phyloP scores from a whole-genome alignment of 2,329 filamentous ascomycete genomes.

The Knufia petricola region DNA sequence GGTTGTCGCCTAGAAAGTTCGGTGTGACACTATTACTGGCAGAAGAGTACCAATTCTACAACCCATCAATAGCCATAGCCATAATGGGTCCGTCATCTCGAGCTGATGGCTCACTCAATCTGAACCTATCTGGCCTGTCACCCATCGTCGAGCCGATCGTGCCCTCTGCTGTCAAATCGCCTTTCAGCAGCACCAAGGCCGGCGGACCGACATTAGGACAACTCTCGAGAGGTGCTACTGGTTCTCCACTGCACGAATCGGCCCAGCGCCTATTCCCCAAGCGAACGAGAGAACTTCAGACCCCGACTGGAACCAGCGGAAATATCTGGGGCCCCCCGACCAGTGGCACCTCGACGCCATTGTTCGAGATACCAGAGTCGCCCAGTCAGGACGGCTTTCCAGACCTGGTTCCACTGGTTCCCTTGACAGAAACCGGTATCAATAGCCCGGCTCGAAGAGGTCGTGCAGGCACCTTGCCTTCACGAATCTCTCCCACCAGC shows the following conservation, averaged over 20 bases:
- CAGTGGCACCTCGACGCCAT: slow-evolving; percentile 88
- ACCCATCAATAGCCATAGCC: background rate
- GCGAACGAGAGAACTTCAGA: slow-evolving; percentile 94
- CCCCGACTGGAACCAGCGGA: slow-evolving; percentile 78
- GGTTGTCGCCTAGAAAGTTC: slow-evolving; percentile 8
- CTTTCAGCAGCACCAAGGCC: slow-evolving; percentile 27
- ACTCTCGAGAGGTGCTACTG: slow-evolving; percentile 62
- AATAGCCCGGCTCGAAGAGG: slow-evolving; percentile 64
- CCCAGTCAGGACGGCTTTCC: slow-evolving; percentile 88
- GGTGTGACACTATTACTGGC: background rate
- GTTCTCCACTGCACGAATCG: slow-evolving; percentile 92
- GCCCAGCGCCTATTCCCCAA: slow-evolving; percentile 78
- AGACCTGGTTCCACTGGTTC: slow-evolving; percentile 72
- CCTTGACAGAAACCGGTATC: slow-evolving; percentile 56
- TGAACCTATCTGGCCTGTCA: slow-evolving; percentile 19
- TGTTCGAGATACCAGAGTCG: slow-evolving; percentile 95
- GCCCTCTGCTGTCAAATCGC: slow-evolving; percentile 18
- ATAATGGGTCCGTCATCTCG: slow-evolving; percentile 18
- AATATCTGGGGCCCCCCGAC: slow-evolving; percentile 88
- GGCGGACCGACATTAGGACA: slow-evolving; percentile 29
- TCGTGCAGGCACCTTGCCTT: slow-evolving; percentile 91
- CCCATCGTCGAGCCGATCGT: slow-evolving; percentile 16
- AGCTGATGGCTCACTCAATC: slow-evolving; percentile 20
- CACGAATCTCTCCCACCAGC: slow-evolving; percentile 73
- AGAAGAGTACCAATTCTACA: background rate